Conservation (phyloP, 331 rosid genomes). For the Saraca asoca region DNA sequence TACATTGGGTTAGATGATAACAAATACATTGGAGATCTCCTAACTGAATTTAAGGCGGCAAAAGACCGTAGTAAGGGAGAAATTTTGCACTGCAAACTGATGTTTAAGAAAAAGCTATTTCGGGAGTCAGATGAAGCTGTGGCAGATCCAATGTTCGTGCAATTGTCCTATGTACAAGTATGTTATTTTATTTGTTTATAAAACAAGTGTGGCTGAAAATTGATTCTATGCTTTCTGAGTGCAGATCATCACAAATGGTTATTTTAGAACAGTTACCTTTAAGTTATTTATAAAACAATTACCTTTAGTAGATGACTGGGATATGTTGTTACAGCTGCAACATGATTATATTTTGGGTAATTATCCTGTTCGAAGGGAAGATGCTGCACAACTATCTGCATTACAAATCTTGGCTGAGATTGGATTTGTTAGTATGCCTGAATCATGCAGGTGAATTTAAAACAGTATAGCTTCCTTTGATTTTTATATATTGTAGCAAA, state of each 20-base stretch:
- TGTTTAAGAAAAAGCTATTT: conserved; percentile 80
- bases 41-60: conserved; percentile 80
- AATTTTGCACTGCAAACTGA: conserved; percentile 81
- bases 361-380: conserved; percentile 93
- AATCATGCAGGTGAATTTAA: conserved; percentile 72
- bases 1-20: conserved; percentile 84
- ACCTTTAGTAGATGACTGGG: conserved; percentile 26
- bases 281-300: conserved; percentile 31
- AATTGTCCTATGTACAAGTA: conserved; percentile 91
- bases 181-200: conserved; percentile 26
- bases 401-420: conserved; percentile 88
- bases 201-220: not conserved
- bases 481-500: not conserved
- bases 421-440: conserved; percentile 69
- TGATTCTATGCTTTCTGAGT: not conserved
- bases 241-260: not conserved
- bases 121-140: conserved; percentile 94
- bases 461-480: not conserved
- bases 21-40: conserved; percentile 83
- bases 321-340: conserved; percentile 69
- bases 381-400: conserved; percentile 89
- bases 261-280: conserved; percentile 29
- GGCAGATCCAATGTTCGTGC: conserved; percentile 87
- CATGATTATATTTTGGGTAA: conserved; percentile 92
- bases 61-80: conserved; percentile 95